These are phyloP conservation scores for Xylariaceae sp. DNA, from an alignment of 2,329 filamentous ascomycete species.

Conservation along the genomic window DNA sequence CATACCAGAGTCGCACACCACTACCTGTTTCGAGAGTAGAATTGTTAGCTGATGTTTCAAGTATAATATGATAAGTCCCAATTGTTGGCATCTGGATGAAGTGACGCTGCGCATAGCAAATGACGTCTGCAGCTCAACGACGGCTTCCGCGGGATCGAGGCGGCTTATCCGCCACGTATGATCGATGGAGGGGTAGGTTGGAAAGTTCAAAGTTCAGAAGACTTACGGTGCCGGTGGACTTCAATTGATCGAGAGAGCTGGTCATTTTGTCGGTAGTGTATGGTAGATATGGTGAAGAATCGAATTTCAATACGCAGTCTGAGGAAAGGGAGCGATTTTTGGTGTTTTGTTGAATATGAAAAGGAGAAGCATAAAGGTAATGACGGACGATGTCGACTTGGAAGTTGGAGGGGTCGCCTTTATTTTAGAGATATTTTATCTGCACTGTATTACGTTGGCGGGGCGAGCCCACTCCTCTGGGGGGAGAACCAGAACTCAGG, in stretches of 20 bases:
- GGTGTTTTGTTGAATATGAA: conserved; percentile 2
- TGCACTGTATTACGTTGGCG: conserved; percentile 11
- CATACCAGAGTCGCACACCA: conserved; percentile 95
- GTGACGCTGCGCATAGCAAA: too few species aligned
- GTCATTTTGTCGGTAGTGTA: conserved; percentile 53
- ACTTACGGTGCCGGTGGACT: conserved; percentile 92
- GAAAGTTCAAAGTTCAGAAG: conserved; percentile 18
- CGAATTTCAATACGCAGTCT: not conserved
- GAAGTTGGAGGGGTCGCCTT: conserved; percentile 7
- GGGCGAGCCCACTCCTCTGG: conserved; percentile 6
- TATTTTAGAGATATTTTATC: conserved; percentile 2
- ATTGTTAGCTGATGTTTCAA: too few species aligned
- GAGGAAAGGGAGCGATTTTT: conserved; percentile 1
- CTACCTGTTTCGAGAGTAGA: conserved; percentile 53
- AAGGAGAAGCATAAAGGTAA: not conserved
- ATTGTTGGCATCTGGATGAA: too few species aligned
- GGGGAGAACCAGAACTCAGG: not conserved
- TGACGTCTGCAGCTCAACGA: too few species aligned
- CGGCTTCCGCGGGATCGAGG: conserved; percentile 3
- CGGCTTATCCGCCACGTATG: conserved; percentile 1
- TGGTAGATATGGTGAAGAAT: not conserved
- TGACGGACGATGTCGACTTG: too few species aligned
- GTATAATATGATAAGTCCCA: too few species aligned
- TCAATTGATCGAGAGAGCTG: conserved; percentile 91
- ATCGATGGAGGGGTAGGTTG: conserved; percentile 26